Conservation (phyloP, 2,329 filamentous ascomycete genomes). For the Hypoxylon sp. region DNA sequence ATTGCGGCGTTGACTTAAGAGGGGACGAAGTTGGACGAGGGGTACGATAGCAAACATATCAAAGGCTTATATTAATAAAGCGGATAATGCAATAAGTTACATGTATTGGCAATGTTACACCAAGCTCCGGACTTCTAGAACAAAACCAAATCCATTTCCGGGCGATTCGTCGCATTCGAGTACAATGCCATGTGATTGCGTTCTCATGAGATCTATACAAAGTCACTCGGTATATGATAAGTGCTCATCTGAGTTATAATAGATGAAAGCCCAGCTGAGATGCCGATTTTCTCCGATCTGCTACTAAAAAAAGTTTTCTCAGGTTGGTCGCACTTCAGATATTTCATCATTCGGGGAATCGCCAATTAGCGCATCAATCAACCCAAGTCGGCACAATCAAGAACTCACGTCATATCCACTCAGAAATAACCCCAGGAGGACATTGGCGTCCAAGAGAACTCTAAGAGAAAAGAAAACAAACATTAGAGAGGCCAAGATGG, state of each 20-base stretch:
- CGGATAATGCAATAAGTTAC: not conserved
- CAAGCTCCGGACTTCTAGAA: not conserved
- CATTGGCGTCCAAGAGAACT: not conserved
- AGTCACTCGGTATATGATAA: not conserved
- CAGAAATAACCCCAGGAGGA: slow-evolving; percentile 2
- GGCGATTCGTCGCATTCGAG: too few relatives aligned
- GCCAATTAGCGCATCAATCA: slow-evolving; percentile 23
- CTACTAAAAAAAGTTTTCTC: slow-evolving; percentile 22
- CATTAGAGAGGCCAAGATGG: slow-evolving; percentile 31
- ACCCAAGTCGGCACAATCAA: not conserved
- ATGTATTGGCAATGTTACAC: not conserved
- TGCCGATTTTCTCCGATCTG: slow-evolving; percentile 32
- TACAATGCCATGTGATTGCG: not conserved
- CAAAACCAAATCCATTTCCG: not conserved
- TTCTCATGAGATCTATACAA: not conserved
- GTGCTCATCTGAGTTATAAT: not conserved
- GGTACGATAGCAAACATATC: too few relatives aligned
- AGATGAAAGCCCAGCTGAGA: slow-evolving; percentile 9
- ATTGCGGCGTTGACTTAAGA: too few relatives aligned
- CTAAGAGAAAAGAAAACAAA: not conserved
- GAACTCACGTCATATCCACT: slow-evolving; percentile 1
- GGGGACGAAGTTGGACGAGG: too few relatives aligned
- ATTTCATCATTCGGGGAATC: slow-evolving; percentile 9
- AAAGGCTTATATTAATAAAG: not conserved
- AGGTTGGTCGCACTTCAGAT: not conserved